Conservation (phyloP, 176 grass and related monocot species). For the Calamus simplicifolius region DNA sequence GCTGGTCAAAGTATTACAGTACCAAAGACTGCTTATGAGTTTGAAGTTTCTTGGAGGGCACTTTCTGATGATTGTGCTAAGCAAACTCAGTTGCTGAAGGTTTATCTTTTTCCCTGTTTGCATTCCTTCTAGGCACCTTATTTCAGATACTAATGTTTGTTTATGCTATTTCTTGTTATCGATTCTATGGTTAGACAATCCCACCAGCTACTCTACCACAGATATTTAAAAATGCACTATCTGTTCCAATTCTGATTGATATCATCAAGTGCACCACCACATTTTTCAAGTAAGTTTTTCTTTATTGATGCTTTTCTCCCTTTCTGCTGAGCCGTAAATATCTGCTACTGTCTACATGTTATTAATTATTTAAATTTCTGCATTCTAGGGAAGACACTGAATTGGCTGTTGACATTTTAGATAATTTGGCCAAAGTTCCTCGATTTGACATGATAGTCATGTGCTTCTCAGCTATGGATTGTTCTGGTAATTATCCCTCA, state of each 20-base stretch:
- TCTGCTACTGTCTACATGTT: too few relatives aligned
- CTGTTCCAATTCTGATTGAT: conserved; percentile 67
- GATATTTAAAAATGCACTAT: conserved; percentile 93
- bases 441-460: conserved; percentile 94
- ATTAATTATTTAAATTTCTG: neutral
- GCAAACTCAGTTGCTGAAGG: conserved; percentile 75
- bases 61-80: conserved; percentile 49
- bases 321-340: too few relatives aligned
- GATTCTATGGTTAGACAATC: conserved; percentile 58
- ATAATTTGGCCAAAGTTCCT: conserved; percentile 80
- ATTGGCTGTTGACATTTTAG: conserved; percentile 69
- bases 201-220: conserved; percentile 50
- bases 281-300: conserved; percentile 46
- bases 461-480: conserved; percentile 66
- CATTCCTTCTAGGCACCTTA: neutral
- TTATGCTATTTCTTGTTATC: neutral
- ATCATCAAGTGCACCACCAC: conserved; percentile 64
- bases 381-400: conserved; percentile 58
- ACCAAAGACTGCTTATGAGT: conserved; percentile 93
- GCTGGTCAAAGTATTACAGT: conserved; percentile 41
- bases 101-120: conserved; percentile 17
- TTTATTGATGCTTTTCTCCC: conserved; percentile 5
- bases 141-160: neutral
- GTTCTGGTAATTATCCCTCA: conserved; percentile 36
- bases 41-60: conserved; percentile 93